phyloP scores from a whole-genome alignment of 31 red algal species.

The Porphyra umbilicalis region DNA sequence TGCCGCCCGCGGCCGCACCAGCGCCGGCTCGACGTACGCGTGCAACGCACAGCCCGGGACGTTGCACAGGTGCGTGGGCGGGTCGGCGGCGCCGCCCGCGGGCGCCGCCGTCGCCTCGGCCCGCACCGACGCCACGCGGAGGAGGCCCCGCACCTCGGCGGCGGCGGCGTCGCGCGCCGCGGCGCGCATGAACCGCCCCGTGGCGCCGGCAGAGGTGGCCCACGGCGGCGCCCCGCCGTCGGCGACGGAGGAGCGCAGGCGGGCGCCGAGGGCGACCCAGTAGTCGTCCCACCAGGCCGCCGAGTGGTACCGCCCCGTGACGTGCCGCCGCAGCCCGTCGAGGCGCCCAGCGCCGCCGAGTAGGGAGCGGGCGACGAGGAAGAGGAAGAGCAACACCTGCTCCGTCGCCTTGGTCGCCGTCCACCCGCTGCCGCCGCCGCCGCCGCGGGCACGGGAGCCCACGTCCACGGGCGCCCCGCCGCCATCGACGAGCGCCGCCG shows the following conservation, averaged over 20 bases:
- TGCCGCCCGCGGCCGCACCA: too few species aligned
- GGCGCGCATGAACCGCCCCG: not conserved
- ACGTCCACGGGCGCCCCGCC: not conserved
- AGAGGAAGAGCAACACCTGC: not conserved
- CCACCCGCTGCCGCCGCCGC: too few species aligned
- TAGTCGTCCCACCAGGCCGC: not conserved
- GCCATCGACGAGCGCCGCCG: conserved; percentile 20
- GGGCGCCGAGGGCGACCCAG: not conserved
- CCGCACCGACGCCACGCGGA: too few species aligned
- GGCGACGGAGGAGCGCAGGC: not conserved
- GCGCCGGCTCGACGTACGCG: too few species aligned
- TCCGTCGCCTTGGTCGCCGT: not conserved
- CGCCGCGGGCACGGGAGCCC: not conserved
- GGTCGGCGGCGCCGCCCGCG: too few species aligned
- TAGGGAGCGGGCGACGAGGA: not conserved
- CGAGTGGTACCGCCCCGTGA: not conserved
- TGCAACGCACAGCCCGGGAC: too few species aligned
- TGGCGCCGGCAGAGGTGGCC: not conserved
- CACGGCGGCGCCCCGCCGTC: too few species aligned
- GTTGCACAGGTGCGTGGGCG: too few species aligned
- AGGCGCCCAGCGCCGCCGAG: not conserved
- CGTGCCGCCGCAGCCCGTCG: not conserved
- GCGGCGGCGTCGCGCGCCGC: not conserved
- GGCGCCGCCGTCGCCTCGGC: too few species aligned
- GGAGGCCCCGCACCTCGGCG: not conserved